A percentile compares a stretch with the other conserved stretches of the same genome.
Conservation (phyloP, 345 rosid species). For the Ceriops zippeliana region DNA sequence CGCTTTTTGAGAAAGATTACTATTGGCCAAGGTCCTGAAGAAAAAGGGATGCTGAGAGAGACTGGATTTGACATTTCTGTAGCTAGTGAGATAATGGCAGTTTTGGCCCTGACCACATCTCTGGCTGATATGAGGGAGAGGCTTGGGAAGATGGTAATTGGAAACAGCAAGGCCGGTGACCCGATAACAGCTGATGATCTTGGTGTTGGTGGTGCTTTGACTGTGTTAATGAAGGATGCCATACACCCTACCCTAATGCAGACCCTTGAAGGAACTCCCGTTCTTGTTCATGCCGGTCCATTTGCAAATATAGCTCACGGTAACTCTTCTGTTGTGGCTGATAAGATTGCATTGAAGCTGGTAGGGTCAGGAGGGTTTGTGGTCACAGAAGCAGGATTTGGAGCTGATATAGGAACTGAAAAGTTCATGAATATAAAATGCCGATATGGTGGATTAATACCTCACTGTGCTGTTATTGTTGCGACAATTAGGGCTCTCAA, state of each 20-base stretch:
- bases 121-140: slow-evolving; percentile 96
- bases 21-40: slow-evolving; percentile 94
- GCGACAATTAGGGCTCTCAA: slow-evolving; percentile 97
- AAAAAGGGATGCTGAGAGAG: slow-evolving; percentile 94
- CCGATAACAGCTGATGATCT: slow-evolving; percentile 97
- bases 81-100: slow-evolving; percentile 99
- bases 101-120: slow-evolving; percentile 92
- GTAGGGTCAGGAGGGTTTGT: slow-evolving; percentile 98
- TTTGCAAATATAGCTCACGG: slow-evolving; percentile 99
- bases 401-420: slow-evolving; percentile 95
- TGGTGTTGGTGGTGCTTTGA: slow-evolving; percentile 96
- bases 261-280: slow-evolving; percentile 99
- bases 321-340: slow-evolving; percentile 94
- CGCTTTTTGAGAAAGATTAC: slow-evolving; percentile 89
- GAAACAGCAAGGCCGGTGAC: slow-evolving; percentile 91
- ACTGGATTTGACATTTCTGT: slow-evolving; percentile 96
- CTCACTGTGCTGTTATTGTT: slow-evolving; percentile 94
- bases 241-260: slow-evolving; percentile 97
- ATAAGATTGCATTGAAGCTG: slow-evolving; percentile 87
- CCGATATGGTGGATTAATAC: slow-evolving; percentile 77
- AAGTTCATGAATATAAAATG: slow-evolving; percentile 97
- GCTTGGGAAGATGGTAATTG: slow-evolving; percentile 95
- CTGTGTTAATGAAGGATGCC: slow-evolving; percentile 96
- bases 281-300: slow-evolving; percentile 97
- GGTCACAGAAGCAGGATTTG: slow-evolving; percentile 98